These are phyloP conservation scores for Colletotrichum kahawae DNA, from an alignment of 2,329 filamentous ascomycete species.

Conservation along the genomic window DNA sequence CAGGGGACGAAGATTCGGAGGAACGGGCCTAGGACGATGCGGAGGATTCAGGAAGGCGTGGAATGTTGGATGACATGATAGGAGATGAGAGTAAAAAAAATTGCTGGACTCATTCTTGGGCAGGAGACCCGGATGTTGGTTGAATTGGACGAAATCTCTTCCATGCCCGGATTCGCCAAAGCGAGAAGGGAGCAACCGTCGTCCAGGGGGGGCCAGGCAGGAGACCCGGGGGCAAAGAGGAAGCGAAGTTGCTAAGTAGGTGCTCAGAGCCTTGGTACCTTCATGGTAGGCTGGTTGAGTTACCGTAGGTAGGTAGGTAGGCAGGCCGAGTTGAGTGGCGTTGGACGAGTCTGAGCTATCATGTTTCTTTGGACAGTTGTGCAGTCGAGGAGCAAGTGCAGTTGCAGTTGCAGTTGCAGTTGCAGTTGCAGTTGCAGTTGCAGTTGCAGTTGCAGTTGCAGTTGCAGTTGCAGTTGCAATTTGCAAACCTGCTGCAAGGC, in stretches of 20 bases:
- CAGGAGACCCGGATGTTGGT: not conserved
- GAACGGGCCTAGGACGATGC: not conserved
- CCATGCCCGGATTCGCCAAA: not conserved
- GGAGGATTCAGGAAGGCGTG: slow-evolving; percentile 6
- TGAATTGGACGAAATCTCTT: not conserved
- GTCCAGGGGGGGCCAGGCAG: not conserved
- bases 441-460: too few species aligned
- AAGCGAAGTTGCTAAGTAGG: not conserved
- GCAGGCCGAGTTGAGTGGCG: not conserved
- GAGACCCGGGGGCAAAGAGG: not conserved
- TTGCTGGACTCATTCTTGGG: not conserved
- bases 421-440: not conserved
- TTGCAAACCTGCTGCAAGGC: not conserved
- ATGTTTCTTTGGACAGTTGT: not conserved
- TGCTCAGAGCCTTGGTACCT: not conserved
- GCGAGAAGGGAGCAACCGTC: not conserved
- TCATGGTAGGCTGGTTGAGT: not conserved
- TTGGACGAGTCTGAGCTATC: not conserved
- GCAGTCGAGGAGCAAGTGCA: not conserved
- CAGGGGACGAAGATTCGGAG: not conserved
- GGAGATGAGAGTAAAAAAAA: not conserved
- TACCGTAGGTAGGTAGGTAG: not conserved
- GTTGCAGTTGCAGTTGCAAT: not conserved
- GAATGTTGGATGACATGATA: not conserved
- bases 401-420: not conserved